Base-by-base conservation (phyloP, 164 flowering plant species). In the Malania oleifera region DNA sequence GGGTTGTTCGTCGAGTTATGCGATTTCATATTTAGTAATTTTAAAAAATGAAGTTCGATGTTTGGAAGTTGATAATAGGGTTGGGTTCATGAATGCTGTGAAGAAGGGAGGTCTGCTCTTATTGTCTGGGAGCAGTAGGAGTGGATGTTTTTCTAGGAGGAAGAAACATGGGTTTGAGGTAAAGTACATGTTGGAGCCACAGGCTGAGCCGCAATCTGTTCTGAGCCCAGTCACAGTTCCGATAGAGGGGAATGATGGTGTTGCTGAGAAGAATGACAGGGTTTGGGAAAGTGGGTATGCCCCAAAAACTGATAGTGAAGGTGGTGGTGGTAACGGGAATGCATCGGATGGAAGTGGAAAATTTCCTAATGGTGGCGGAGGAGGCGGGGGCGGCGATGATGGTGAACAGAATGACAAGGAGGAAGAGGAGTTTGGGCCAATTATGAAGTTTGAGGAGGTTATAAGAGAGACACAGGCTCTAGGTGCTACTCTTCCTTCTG, bases 391-490 rank as follows among this genome's bases (percentile, higher is more conserved):
- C 0, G 82, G 63, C 13, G 75, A 62, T n/a, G 67, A 67, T 13
- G 59, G 54, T n/a, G 78, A 64, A 2, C 79, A 57, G 7, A 72
- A 63, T 37, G 87, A 77, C 27, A 7, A 55, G 4, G 91, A 77
- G n/a, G 91, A 78, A 34, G 58, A 78, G 56, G 96, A 85, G 70
- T 85, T 87, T 55, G 97, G 95, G 5, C 84, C 85, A 7, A 24
- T 87, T 35, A 27, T 89, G 74, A 79, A 75, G 62, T 81, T 70
- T 46, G 90, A 79, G 40, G 91, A 82, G 39, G 85, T 83, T 62
- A 65, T 85, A 61, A 82, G 68, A 37, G 86, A 80, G 72, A 55
- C 76, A 2, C 78, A 85, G 54, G 70, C 67, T 10, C 72, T 77
- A 8, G 84, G 91, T 6, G 85, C 71, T 5, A 69, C 25, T 52